Conservation (phyloP, 2,329 filamentous ascomycete species). For the Metarhizium album region DNA sequence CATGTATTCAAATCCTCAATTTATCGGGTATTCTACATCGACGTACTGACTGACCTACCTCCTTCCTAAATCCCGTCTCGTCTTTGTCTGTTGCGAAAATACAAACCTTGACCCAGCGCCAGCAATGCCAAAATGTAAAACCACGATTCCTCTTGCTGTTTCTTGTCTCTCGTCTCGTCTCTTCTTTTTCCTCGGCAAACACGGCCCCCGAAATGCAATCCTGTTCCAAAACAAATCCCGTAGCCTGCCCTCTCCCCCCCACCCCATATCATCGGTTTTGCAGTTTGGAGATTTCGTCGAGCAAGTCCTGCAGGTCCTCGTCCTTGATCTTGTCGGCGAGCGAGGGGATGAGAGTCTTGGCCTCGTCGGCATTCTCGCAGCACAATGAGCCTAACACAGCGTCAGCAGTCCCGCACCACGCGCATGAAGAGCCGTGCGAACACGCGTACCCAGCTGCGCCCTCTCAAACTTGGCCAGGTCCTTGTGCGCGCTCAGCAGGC, state of each 20-base stretch:
- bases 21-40: not conserved
- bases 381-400: slow-evolving; percentile 65
- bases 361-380: slow-evolving; percentile 87
- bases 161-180: no score
- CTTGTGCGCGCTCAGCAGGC: slow-evolving; percentile 67
- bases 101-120: slow-evolving; percentile 1
- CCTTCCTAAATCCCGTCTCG: not conserved
- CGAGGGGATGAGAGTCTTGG: slow-evolving; percentile 88
- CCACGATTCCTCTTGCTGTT: not conserved
- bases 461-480: slow-evolving; percentile 87
- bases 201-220: not conserved
- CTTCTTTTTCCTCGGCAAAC: not conserved
- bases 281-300: slow-evolving; percentile 85
- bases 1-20: slow-evolving; percentile 1
- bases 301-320: slow-evolving; percentile 73
- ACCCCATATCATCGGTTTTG: slow-evolving; percentile 25
- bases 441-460: slow-evolving; percentile 68
- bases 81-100: not conserved
- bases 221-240: not conserved
- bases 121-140: slow-evolving; percentile 5
- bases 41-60: not conserved
- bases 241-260: not conserved
- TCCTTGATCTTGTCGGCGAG: slow-evolving; percentile 83
- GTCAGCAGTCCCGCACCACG: not conserved
- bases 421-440: not conserved